Percentiles rank a stretch among this genome's conserved stretches.
phyloP scores from a whole-genome alignment of 345 rosid genomes.

The Jatropha curcas region DNA sequence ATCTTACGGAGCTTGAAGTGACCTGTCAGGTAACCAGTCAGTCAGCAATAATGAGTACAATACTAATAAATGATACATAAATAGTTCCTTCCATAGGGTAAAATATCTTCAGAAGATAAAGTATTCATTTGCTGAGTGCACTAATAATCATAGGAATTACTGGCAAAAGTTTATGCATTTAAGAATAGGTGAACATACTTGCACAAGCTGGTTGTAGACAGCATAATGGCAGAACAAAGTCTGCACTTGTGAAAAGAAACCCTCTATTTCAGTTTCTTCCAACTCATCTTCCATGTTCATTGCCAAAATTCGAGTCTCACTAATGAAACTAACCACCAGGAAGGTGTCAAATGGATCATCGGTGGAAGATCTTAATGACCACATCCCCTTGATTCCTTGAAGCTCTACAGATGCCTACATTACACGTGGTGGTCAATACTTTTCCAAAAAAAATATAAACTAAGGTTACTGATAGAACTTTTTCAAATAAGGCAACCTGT shows the following conservation, averaged over 20 bases:
- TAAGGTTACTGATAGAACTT: neutral
- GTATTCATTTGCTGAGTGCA: neutral
- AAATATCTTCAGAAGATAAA: neutral
- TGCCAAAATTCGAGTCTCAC: slow-evolving; percentile 88
- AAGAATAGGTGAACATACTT: slow-evolving; percentile 42
- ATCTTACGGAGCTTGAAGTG: slow-evolving; percentile 82
- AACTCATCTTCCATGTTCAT: slow-evolving; percentile 94
- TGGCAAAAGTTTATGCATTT: neutral
- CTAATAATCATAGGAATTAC: neutral
- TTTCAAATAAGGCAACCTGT: slow-evolving; percentile 51
- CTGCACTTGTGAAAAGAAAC: slow-evolving; percentile 84
- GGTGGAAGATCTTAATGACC: slow-evolving; percentile 86
- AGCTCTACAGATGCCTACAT: slow-evolving; percentile 90
- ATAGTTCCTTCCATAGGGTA: neutral
- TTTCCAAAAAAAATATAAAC: slow-evolving; percentile 14
- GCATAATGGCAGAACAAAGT: slow-evolving; percentile 96
- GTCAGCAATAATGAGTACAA: slow-evolving; percentile 15
- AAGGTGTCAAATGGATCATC: slow-evolving; percentile 92
- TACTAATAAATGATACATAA: neutral
- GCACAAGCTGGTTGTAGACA: slow-evolving; percentile 84
- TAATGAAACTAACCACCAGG: slow-evolving; percentile 91
- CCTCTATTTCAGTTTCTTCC: slow-evolving; percentile 97
- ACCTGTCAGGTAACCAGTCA: slow-evolving; percentile 49
- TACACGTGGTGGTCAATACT: slow-evolving; percentile 19
- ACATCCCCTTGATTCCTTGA: slow-evolving; percentile 98